Conservation (phyloP, 495 filamentous ascomycete genomes). For the Lichina pygmaea region DNA sequence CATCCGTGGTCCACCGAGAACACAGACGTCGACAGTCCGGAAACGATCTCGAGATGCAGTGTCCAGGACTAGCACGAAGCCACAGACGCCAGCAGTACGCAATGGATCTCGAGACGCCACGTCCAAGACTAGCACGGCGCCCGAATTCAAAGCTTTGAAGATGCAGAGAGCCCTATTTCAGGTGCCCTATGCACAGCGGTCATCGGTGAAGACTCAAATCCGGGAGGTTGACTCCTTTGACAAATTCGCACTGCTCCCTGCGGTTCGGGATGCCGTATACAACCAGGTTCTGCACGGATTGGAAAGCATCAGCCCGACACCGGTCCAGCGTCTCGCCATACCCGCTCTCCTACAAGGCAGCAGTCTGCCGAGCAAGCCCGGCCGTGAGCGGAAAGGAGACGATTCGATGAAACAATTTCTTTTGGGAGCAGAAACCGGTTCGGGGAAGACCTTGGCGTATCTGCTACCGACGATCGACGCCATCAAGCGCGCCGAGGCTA, state of each 20-base stretch:
- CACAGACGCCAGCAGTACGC: background rate
- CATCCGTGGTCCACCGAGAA: conserved; percentile 16
- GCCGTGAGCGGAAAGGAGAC: conserved; percentile 10
- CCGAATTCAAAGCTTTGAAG: conserved; percentile 58
- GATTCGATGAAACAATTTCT: conserved; percentile 44
- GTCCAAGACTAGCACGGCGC: conserved; percentile 5
- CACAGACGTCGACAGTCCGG: too few relatives aligned
- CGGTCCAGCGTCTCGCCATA: conserved; percentile 70
- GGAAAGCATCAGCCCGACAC: conserved; percentile 47
- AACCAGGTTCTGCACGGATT: conserved; percentile 45
- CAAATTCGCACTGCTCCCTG: conserved; percentile 44
- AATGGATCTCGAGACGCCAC: conserved; percentile 8
- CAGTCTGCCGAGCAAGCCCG: conserved; percentile 6
- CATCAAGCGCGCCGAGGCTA: conserved; percentile 48
- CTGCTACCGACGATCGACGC: conserved; percentile 57
- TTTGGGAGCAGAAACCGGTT: conserved; percentile 86
- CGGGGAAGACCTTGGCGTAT: conserved; percentile 88
- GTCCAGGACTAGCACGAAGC: too few relatives aligned
- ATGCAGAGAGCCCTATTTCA: conserved; percentile 64
- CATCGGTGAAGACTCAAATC: conserved; percentile 40
- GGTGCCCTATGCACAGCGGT: conserved; percentile 44
- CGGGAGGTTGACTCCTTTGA: conserved; percentile 48
- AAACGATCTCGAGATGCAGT: too few relatives aligned
- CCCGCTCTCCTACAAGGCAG: conserved; percentile 34
- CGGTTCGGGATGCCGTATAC: conserved; percentile 43